A percentile compares a stretch with the other conserved stretches of the same genome.
Evolutionary conservation across 768 basidiomycete species (phyloP).

Genomic region (Gymnopilus dilepis): DNA sequence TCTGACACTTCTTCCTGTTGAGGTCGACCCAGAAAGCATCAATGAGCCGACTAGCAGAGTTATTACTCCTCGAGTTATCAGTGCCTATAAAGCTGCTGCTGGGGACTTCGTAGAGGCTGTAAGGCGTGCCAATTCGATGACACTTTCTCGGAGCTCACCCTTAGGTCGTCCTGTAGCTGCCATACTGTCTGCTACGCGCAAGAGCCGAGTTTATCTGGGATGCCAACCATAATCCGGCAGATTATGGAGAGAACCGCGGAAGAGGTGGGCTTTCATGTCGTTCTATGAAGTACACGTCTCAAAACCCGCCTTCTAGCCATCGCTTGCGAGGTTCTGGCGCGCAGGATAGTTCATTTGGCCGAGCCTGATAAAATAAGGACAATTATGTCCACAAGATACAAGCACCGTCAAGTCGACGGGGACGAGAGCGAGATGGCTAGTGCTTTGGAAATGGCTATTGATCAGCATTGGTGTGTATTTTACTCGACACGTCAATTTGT

Average conservation of each 20-base stretch:
- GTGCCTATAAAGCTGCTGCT: constrained; percentile 77
- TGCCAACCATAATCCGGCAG: constrained; percentile 80
- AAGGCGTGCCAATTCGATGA: constrained; percentile 28
- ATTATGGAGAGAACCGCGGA: constrained; percentile 85
- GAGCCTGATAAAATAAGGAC: constrained; percentile 65
- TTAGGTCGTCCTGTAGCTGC: constrained; percentile 54
- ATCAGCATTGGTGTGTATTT: constrained; percentile 75
- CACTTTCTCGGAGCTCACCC: background rate
- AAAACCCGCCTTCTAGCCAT: constrained; percentile 49
- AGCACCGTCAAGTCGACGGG: constrained; percentile 73
- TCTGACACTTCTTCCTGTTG: constrained; percentile 75
- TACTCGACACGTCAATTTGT: background rate
- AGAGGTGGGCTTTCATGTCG: constrained; percentile 55
- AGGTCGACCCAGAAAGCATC: constrained; percentile 71
- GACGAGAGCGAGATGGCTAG: constrained; percentile 76
- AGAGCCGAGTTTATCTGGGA: constrained; percentile 83
- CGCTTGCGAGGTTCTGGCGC: constrained; percentile 86
- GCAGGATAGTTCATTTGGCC: constrained; percentile 74
- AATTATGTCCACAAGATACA: constrained; percentile 82
- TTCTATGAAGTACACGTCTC: constrained; percentile 22
- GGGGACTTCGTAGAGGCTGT: constrained; percentile 91
- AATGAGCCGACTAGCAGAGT: constrained; percentile 81
- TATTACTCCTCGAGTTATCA: constrained; percentile 81
- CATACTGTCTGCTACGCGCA: constrained; percentile 79
- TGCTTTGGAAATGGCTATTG: constrained; percentile 90